Evolutionary conservation across 345 rosid species (phyloP), one percentile per base, ranked within the genome.

Genomic region (Populus tremula): DNA sequence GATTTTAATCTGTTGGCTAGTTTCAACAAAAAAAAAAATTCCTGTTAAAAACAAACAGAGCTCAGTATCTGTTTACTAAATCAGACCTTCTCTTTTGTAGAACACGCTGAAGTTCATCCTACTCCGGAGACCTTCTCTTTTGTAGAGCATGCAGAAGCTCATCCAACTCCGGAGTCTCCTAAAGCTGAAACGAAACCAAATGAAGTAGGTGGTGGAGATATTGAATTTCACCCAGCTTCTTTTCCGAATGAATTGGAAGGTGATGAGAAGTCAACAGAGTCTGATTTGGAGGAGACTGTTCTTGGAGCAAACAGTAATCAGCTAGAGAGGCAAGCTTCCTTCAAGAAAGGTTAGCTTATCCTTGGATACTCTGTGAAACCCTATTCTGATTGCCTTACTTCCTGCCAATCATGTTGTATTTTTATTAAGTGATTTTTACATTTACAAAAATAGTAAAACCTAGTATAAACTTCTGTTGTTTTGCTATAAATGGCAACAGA

Each of bases 301-400:
- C 21, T 45, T 9, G 78, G 38, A 68, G 35, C 43, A 39, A 82
- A 27, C 61, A 20, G 70, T 20, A 54, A 50, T 70, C 81, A 73
- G 41, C 53, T 67, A 64, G 75, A 47, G 80, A 59, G 74, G 29
- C 81, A 77, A 70, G 23, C 54, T 77, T 73, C 80, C 25, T 12
- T 76, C n/a, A 41, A 61, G n/a, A 56, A 65, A 87, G 90, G 90
- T 85, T 38, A 80, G 73, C 69, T 65, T 2, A 41, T 33, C 27
- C 27, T 5, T 8, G 33, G 27, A 2, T 41, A 64, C 62, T 56
- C 36, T 18, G 47, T 39, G 27, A 45, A 74, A 54, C 36, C 39
- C 35, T 50, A 56, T 78, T 31, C 25, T 75, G 64, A 17, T 75
- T 39, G 8, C 2, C 8, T 70, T 56, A 10, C 1, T 18, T 2